phyloP scores from a whole-genome alignment of 805 yeast species.

The Lipomyces japonicus region DNA sequence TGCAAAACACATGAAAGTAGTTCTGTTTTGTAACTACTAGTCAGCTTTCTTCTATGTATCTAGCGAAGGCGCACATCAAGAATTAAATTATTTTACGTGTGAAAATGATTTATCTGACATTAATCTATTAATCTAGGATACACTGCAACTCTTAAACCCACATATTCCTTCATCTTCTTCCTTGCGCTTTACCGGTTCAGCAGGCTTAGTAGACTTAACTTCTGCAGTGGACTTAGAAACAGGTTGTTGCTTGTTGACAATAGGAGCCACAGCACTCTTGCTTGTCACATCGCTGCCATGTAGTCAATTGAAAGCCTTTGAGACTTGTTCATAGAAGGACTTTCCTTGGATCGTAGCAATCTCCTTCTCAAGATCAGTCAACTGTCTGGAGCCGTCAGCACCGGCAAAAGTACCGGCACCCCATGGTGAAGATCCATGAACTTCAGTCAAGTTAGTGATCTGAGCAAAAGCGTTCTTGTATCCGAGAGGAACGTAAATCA shows the following conservation, averaged over 20 bases:
- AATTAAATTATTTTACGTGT: too few relatives aligned
- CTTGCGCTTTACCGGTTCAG: slow-evolving; percentile 7
- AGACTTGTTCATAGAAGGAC: slow-evolving; percentile 50
- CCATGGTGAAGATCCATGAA: slow-evolving; percentile 82
- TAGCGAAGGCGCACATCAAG: too few relatives aligned
- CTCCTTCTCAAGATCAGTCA: slow-evolving; percentile 58
- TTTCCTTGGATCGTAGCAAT: slow-evolving; percentile 67
- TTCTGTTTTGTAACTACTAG: too few relatives aligned
- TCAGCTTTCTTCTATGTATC: too few relatives aligned
- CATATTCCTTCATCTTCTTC: slow-evolving; percentile 17
- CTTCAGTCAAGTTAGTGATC: slow-evolving; percentile 56
- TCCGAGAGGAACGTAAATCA: slow-evolving; percentile 74
- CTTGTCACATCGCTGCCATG: background rate
- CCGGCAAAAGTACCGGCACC: slow-evolving; percentile 82
- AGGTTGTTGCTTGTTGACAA: background rate
- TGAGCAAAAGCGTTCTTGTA: slow-evolving; percentile 56
- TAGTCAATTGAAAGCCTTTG: slow-evolving; percentile 2
- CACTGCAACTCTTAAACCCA: slow-evolving; percentile 15
- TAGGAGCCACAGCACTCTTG: background rate
- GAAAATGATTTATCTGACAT: too few relatives aligned
- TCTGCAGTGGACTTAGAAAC: slow-evolving; percentile 1
- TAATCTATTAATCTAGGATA: slow-evolving; percentile 12
- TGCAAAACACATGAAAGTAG: too few relatives aligned
- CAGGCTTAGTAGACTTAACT: slow-evolving; percentile 7
- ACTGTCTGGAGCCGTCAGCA: slow-evolving; percentile 69